A percentile compares a stretch with the other conserved stretches of the same genome.
Conservation (phyloP, 345 rosid species). For the Cardamine chenopodiifolia region DNA sequence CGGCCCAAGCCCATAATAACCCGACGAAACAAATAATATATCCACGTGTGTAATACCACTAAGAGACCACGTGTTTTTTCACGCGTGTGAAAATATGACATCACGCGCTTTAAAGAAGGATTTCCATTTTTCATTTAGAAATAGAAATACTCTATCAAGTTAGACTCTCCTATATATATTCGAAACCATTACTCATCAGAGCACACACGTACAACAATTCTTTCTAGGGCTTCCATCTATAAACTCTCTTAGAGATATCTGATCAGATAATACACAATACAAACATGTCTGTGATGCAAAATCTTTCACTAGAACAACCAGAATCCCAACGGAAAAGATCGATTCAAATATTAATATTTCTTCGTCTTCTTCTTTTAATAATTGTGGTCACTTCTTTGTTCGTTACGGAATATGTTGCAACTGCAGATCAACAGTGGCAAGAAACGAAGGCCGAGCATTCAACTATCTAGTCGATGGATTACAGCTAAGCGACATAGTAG, state of each 20-base stretch:
- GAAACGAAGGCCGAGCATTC: neutral
- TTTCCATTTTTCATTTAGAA: neutral
- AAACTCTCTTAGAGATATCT: neutral
- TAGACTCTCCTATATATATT: neutral
- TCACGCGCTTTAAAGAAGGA: neutral
- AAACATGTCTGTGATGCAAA: neutral
- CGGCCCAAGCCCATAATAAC: too few relatives aligned
- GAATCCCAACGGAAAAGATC: neutral
- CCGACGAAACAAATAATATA: too few relatives aligned
- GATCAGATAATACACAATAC: neutral
- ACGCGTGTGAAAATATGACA: neutral
- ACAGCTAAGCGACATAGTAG: constrained; percentile 5
- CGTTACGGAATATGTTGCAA: constrained; percentile 22
- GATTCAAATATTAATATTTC: neutral
- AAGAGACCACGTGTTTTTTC: neutral
- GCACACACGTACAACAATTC: neutral
- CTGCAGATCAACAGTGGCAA: neutral
- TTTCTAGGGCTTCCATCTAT: neutral
- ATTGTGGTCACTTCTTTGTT: constrained; percentile 10
- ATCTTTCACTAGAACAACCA: neutral
- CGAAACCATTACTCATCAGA: neutral
- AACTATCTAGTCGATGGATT: neutral
- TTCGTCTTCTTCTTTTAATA: neutral
- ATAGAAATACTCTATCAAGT: neutral
- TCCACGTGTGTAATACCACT: too few relatives aligned